Evolutionary conservation across 2,329 filamentous ascomycete species (phyloP).

Genomic region (Golovinomyces cichoracearum): DNA sequence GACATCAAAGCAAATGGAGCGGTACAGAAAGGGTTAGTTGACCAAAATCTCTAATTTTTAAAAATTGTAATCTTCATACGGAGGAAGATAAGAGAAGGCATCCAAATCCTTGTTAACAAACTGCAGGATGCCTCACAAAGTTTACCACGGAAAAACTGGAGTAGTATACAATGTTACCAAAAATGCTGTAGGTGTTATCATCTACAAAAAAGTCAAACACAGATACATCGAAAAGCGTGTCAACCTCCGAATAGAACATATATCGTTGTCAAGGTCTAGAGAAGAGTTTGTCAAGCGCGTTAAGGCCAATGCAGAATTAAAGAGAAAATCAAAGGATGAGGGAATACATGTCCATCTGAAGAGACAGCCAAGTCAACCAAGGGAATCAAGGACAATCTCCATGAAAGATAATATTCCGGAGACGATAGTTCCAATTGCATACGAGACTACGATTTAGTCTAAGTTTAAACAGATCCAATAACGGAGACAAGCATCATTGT

Average conservation of each 20-base stretch:
- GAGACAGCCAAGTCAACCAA: constrained; percentile 59
- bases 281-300: constrained; percentile 92
- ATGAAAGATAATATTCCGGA: constrained; percentile 64
- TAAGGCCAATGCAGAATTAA: constrained; percentile 83
- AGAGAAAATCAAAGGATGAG: constrained; percentile 75
- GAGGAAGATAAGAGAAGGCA: no score
- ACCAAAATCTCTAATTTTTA: not conserved
- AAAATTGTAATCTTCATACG: not conserved
- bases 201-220: constrained; percentile 99
- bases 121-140: constrained; percentile 4
- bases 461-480: no score
- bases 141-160: constrained; percentile 36
- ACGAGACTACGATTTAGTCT: constrained; percentile 92
- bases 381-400: constrained; percentile 55
- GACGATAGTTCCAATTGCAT: constrained; percentile 73
- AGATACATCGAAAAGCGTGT: constrained; percentile 99
- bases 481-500: no score
- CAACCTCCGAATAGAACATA: constrained; percentile 97
- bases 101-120: not conserved
- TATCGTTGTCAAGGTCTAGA: constrained; percentile 76
- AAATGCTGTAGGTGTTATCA: constrained; percentile 89
- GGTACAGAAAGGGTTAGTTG: constrained; percentile 70
- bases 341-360: constrained; percentile 78
- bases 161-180: constrained; percentile 99
- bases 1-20: constrained; percentile 98